Conservation (phyloP, 2,329 filamentous ascomycete genomes). For the Botrytis porri region DNA sequence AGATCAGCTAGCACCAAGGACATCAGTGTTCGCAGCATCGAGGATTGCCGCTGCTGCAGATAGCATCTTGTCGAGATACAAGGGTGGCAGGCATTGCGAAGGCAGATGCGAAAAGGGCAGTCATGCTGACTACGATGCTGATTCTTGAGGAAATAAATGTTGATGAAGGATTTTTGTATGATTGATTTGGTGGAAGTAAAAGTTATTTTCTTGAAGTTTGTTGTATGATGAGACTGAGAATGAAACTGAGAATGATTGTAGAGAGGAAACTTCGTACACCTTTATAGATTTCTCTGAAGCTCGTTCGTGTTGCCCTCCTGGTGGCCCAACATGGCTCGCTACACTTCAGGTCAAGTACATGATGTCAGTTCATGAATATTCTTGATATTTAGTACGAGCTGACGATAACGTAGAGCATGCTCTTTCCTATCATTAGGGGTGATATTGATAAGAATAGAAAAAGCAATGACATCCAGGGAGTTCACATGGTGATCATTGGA, state of each 20-base stretch:
- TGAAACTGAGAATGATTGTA: neutral
- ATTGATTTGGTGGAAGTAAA: neutral
- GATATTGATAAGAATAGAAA: neutral
- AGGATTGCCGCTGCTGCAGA: conserved; percentile 35
- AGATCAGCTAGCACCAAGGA: conserved; percentile 56
- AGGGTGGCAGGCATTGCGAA: conserved; percentile 32
- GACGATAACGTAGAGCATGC: neutral
- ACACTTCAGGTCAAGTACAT: neutral
- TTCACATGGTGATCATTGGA: neutral
- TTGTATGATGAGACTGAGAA: neutral
- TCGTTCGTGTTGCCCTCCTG: neutral
- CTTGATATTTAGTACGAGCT: neutral
- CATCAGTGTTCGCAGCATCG: conserved; percentile 62
- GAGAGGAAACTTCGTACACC: neutral
- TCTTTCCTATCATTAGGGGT: neutral
- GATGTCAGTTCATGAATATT: neutral
- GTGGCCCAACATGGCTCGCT: too few species aligned
- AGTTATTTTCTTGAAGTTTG: neutral
- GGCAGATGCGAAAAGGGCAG: conserved; percentile 32
- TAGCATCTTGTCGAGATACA: neutral
- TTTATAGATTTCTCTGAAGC: conserved; percentile 5
- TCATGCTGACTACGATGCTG: conserved; percentile 15
- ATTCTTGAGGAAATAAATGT: conserved; percentile 23
- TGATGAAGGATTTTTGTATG: conserved; percentile 17
- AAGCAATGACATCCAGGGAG: neutral